phyloP scores from a whole-genome alignment of 2,329 filamentous ascomycete genomes.

The Grosmannia clavigera region DNA sequence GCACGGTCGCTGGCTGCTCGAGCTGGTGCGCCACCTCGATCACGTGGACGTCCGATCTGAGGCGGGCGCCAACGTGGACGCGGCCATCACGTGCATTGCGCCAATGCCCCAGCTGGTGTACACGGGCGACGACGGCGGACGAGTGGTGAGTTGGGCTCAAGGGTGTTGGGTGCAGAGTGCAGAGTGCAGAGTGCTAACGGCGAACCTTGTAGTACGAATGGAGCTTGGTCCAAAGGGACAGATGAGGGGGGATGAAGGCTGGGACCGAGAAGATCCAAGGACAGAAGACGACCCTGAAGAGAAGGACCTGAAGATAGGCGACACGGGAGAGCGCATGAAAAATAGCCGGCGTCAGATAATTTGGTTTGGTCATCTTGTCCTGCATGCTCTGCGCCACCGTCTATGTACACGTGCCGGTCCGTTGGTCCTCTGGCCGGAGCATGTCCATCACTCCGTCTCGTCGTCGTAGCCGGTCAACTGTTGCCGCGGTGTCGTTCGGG shows the following conservation, averaged over 20 bases:
- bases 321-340: too few relatives aligned
- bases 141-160: constrained; percentile 53
- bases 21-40: constrained; percentile 69
- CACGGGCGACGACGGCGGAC: constrained; percentile 85
- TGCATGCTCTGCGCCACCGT: not conserved
- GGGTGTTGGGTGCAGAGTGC: not conserved
- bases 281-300: too few relatives aligned
- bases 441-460: constrained; percentile 16
- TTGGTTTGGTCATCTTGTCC: not conserved
- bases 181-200: constrained; percentile 2
- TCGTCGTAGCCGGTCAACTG: constrained; percentile 49
- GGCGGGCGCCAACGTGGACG: constrained; percentile 43
- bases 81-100: constrained; percentile 74
- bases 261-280: not conserved
- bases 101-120: constrained; percentile 77
- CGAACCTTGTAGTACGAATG: constrained; percentile 44
- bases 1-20: constrained; percentile 57
- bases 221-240: constrained; percentile 46
- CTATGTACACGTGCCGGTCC: not conserved
- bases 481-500: constrained; percentile 47
- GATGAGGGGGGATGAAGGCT: constrained; percentile 18
- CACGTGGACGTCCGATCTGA: constrained; percentile 59
- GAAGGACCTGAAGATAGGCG: too few relatives aligned
- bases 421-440: too few relatives aligned
- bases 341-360: not conserved